Percentiles rank a stretch among this genome's conserved stretches.
Evolutionary conservation across 345 rosid genomes (phyloP).

Genomic region (Eucalyptus curtisii): DNA sequence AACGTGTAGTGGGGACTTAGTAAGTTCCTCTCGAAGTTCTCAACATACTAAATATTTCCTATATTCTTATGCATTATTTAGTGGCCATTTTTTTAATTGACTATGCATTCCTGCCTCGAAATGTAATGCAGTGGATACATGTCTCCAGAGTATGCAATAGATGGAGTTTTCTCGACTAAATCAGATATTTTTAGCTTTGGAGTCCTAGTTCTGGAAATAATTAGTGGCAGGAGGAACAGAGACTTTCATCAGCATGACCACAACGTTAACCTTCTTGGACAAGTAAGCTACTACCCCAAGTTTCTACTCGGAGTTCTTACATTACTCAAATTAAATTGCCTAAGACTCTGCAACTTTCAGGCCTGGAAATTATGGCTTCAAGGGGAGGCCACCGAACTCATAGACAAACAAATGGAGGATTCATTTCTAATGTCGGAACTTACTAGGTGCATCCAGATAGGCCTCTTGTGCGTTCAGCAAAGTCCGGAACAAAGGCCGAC

Average conservation of each 20-base stretch:
- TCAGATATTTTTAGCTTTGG: not conserved
- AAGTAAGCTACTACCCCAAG: not conserved
- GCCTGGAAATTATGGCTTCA: not conserved
- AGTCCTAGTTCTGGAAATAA: not conserved
- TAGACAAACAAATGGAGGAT: slow-evolving; percentile 10
- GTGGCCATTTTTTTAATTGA: not conserved
- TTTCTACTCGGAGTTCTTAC: not conserved
- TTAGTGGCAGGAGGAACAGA: not conserved
- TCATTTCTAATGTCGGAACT: slow-evolving; percentile 1
- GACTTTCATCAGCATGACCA: not conserved
- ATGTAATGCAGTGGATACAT: not conserved
- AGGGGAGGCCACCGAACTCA: slow-evolving; percentile 3
- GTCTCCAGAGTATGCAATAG: not conserved
- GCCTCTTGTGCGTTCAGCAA: not conserved
- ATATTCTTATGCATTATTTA: not conserved
- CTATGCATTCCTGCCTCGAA: not conserved
- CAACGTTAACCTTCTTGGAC: not conserved
- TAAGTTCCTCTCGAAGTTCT: not conserved
- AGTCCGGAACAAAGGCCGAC: not conserved
- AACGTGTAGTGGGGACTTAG: not conserved
- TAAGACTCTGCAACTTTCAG: not conserved
- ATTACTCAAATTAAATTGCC: not conserved
- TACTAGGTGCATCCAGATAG: not conserved
- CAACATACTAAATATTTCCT: not conserved
- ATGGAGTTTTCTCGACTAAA: not conserved